These are phyloP conservation scores for Rhazya stricta DNA, from an alignment of 257 asterid genomes.

Conservation along the genomic window DNA sequence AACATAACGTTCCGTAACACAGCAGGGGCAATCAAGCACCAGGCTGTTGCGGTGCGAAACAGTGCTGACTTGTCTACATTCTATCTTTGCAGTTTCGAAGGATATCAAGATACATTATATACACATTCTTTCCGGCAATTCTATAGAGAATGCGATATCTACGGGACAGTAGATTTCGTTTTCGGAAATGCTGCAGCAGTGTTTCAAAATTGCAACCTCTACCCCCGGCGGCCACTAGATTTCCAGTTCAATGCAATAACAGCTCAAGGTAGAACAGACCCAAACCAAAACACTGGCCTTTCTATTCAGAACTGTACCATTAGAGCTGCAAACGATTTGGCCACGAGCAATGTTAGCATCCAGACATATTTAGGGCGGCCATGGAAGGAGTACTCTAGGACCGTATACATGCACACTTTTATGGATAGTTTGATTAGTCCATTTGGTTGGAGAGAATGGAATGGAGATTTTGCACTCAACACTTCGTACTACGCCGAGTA, in stretches of 20 bases:
- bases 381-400: conserved; percentile 69
- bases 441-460: conserved; percentile 60
- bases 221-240: conserved; percentile 52
- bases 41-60: conserved; percentile 72
- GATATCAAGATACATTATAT: conserved; percentile 68
- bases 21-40: conserved; percentile 73
- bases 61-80: conserved; percentile 70
- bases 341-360: conserved; percentile 17
- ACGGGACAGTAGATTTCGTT: conserved; percentile 81
- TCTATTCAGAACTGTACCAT: conserved; percentile 57
- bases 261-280: conserved; percentile 73
- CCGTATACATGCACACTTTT: conserved; percentile 48
- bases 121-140: conserved; percentile 73
- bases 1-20: conserved; percentile 67
- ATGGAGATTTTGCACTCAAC: conserved; percentile 60
- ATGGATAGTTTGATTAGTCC: conserved; percentile 38
- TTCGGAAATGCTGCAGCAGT: conserved; percentile 74
- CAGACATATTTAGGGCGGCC: conserved; percentile 69
- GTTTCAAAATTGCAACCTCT: conserved; percentile 57
- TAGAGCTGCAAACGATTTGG: conserved; percentile 46
- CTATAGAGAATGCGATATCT: conserved; percentile 57
- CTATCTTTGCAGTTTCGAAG: conserved; percentile 79
- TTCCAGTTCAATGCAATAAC: conserved; percentile 63
- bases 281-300: conserved; percentile 75
- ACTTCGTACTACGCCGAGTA: conserved; percentile 69